phyloP scores from a whole-genome alignment of 2,329 filamentous ascomycete genomes.

The Karstenula rhodostoma region DNA sequence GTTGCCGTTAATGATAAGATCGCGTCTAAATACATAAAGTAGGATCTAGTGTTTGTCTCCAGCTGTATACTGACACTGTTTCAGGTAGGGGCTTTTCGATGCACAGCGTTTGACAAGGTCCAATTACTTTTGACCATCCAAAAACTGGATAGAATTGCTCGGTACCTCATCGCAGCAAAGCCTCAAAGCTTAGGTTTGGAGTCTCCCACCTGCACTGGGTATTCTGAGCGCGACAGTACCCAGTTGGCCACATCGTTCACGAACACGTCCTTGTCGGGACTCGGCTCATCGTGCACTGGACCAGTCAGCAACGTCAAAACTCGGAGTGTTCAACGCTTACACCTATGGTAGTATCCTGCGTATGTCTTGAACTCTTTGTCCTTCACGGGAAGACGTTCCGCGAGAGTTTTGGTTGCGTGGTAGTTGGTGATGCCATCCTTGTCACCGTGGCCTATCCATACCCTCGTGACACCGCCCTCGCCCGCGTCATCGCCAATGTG shows the following conservation, averaged over 20 bases:
- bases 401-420: conserved; percentile 69
- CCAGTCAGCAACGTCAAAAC: conserved; percentile 23
- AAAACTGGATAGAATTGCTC: not conserved
- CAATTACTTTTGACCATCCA: not conserved
- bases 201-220: conserved; percentile 38
- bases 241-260: conserved; percentile 46
- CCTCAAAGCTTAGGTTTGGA: conserved; percentile 46
- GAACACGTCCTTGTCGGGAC: conserved; percentile 44
- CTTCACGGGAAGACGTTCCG: conserved; percentile 63
- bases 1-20: too few relatives aligned
- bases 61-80: too few relatives aligned
- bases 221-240: conserved; percentile 44
- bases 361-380: conserved; percentile 79
- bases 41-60: too few relatives aligned
- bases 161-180: not conserved
- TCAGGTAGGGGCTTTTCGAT: conserved; percentile 2
- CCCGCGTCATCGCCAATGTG: conserved; percentile 51
- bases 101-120: not conserved
- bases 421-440: conserved; percentile 74
- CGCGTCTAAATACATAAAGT: too few relatives aligned
- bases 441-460: conserved; percentile 82
- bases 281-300: conserved; percentile 49
- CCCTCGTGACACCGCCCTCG: conserved; percentile 65
- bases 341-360: conserved; percentile 79
- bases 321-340: conserved; percentile 43